A percentile compares a stretch with the other conserved stretches of the same genome.
Conservation (phyloP, 768 basidiomycete species). For the Boletus subparvulus region DNA sequence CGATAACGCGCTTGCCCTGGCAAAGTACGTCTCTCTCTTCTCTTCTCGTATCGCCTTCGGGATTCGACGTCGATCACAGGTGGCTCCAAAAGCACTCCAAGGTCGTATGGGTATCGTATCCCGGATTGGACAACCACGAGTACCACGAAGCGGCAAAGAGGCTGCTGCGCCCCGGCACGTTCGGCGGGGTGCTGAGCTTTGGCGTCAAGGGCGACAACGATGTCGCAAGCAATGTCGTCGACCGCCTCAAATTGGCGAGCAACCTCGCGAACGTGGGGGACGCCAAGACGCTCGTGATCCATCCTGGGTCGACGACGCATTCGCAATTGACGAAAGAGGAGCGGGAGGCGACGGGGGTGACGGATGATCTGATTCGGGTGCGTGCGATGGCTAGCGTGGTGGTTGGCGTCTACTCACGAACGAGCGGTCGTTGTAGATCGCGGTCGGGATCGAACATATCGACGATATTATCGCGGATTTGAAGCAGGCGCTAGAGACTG, state of each 20-base stretch:
- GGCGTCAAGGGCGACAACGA: constrained; percentile 1
- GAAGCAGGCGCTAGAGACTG: constrained; percentile 7
- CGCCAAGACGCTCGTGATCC: constrained; percentile 79
- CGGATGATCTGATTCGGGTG: constrained; percentile 73
- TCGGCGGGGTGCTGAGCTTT: constrained; percentile 19
- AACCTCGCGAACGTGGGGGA: constrained; percentile 47
- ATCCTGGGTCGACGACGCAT: constrained; percentile 78
- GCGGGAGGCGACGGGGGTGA: constrained; percentile 64
- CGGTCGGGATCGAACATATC: constrained; percentile 19
- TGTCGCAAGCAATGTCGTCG: constrained; percentile 33
- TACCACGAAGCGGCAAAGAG: constrained; percentile 13
- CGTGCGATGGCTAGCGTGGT: background rate
- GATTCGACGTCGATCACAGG: background rate
- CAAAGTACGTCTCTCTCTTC: constrained; percentile 35
- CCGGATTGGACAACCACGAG: constrained; percentile 8
- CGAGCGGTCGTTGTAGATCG: constrained; percentile 1
- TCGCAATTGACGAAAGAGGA: constrained; percentile 63
- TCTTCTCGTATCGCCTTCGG: no score
- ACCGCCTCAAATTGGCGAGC: constrained; percentile 38
- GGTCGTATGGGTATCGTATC: constrained; percentile 19
- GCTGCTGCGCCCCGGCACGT: constrained; percentile 5
- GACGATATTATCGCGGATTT: constrained; percentile 19
- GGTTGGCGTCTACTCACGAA: background rate
- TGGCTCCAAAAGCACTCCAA: constrained; percentile 15
- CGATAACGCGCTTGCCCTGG: constrained; percentile 68